A percentile compares a stretch with the other conserved stretches of the same genome.
Conservation (phyloP, 208 protist species). For the Willaertia magna region DNA sequence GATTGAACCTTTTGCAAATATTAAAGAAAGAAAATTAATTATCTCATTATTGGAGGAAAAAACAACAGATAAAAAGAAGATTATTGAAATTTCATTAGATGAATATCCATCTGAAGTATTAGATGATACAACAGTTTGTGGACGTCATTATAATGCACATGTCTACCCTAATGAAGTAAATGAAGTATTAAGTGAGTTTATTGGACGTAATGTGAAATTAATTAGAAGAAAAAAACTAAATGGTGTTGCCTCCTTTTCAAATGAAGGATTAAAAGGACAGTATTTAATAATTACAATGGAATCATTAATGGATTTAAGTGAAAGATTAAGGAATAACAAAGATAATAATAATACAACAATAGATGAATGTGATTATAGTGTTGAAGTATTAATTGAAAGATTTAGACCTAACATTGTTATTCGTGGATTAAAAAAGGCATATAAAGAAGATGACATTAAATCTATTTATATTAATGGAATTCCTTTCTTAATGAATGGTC, state of each 20-base stretch:
- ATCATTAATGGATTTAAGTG: neutral
- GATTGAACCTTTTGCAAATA: neutral
- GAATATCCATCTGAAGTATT: neutral
- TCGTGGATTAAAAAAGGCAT: neutral
- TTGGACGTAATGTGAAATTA: neutral
- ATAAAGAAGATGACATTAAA: neutral
- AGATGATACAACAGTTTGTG: neutral
- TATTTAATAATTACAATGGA: neutral
- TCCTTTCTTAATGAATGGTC: neutral
- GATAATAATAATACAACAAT: neutral
- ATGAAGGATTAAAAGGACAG: neutral
- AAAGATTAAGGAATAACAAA: neutral
- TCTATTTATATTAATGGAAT: neutral
- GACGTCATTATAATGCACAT: neutral
- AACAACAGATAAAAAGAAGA: neutral
- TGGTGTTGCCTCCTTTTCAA: neutral
- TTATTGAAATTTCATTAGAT: neutral
- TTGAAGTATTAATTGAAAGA: neutral
- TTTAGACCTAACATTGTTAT: slow-evolving; percentile 6
- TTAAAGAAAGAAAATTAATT: neutral
- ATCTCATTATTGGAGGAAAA: neutral
- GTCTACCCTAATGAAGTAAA: neutral
- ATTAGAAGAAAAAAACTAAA: neutral
- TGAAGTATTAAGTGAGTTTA: neutral
- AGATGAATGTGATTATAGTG: no score